Conservation (phyloP, 805 yeast species). For the Yamadazyma nakazawae region DNA sequence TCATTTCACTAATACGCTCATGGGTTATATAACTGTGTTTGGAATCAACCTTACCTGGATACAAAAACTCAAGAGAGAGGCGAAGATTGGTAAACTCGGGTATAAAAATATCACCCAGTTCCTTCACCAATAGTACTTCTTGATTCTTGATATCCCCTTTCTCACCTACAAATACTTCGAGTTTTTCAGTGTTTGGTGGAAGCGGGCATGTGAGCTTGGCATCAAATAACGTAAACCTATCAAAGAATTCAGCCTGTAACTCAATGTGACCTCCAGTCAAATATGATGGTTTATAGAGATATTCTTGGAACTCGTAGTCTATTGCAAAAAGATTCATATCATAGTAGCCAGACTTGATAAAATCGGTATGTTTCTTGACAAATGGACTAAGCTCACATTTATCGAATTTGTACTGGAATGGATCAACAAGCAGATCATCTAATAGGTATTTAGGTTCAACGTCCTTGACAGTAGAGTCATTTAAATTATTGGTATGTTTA, state of each 20-base stretch:
- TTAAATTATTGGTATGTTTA: not conserved
- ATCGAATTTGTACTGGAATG: conserved; percentile 12
- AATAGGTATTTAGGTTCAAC: not conserved
- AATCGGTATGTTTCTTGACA: conserved; percentile 12
- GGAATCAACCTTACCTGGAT: conserved; percentile 38
- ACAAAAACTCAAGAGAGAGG: conserved; percentile 45
- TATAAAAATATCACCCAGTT: conserved; percentile 34
- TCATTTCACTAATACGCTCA: not conserved
- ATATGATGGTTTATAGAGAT: conserved; percentile 44
- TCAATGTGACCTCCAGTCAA: conserved; percentile 25
- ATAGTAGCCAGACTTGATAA: conserved; percentile 37
- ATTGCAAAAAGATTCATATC: conserved; percentile 40
- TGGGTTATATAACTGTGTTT: conserved; percentile 1
- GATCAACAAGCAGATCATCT: conserved; percentile 1
- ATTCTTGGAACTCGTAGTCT: conserved; percentile 37
- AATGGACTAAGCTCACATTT: conserved; percentile 33
- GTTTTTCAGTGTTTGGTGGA: conserved; percentile 21
- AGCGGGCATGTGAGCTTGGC: conserved; percentile 17
- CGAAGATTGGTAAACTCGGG: conserved; percentile 42
- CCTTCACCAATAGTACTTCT: not conserved
- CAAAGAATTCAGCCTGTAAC: conserved; percentile 23
- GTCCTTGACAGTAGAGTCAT: not conserved
- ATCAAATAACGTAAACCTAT: conserved; percentile 24
- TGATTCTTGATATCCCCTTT: conserved; percentile 17
- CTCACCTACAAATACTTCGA: conserved; percentile 31